Conservation (phyloP, 805 yeast species). For the Ogataea zsoltii region DNA sequence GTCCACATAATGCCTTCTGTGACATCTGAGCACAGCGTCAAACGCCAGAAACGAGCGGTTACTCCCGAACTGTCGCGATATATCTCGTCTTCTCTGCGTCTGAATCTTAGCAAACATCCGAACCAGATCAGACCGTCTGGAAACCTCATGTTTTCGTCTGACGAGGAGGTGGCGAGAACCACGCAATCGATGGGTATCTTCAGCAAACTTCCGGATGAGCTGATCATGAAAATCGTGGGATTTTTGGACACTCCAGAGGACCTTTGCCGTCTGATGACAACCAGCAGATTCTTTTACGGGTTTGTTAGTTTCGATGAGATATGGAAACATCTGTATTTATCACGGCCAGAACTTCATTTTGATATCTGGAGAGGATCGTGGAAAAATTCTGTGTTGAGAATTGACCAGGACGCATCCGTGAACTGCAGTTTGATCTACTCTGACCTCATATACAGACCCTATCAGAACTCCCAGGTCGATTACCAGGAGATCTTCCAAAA, state of each 20-base stretch:
- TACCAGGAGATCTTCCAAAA: conserved; percentile 50
- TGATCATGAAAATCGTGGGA: conserved; percentile 53
- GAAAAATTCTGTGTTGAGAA: conserved; percentile 59
- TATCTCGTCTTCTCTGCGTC: conserved; percentile 23
- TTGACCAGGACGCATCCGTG: conserved; percentile 44
- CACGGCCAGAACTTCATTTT: conserved; percentile 18
- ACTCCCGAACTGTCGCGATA: background rate
- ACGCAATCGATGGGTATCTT: conserved; percentile 53
- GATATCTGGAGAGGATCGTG: conserved; percentile 75
- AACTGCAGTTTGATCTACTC: conserved; percentile 61
- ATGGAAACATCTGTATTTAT: conserved; percentile 67
- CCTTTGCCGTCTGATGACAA: conserved; percentile 51
- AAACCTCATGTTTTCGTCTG: conserved; percentile 40
- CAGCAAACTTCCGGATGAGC: conserved; percentile 58
- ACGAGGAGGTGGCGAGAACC: conserved; percentile 22
- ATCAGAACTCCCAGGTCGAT: conserved; percentile 73
- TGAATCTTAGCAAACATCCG: conserved; percentile 55
- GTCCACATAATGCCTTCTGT: background rate
- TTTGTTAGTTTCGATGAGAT: conserved; percentile 73
- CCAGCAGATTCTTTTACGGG: conserved; percentile 71
- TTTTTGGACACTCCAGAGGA: conserved; percentile 48
- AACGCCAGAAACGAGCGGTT: conserved; percentile 1
- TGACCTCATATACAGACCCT: conserved; percentile 80
- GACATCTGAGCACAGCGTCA: background rate
- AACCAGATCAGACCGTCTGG: conserved; percentile 77